Base-by-base conservation (phyloP, 2,329 filamentous ascomycete genomes). In the Rachicladosporium sp. region DNA sequence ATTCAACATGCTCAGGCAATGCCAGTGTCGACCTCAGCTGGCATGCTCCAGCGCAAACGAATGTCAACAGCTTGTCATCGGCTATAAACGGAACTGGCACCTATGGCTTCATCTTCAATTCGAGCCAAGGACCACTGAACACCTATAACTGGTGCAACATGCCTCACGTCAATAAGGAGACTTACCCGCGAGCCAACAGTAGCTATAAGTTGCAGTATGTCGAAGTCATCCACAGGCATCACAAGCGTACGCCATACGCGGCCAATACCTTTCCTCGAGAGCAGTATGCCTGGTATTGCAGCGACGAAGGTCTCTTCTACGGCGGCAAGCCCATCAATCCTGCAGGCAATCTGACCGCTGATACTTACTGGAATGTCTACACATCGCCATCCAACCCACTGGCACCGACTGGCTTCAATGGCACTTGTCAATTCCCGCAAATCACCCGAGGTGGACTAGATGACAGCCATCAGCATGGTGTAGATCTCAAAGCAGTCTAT, bases 61-160 rank as follows among this genome's bases (percentile, higher is more conserved):
- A 62, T 34, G 67, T 84, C 49, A 85, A 84, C 53, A 68, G 79
- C 50, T 62, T 87, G 3, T 62, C 63, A 1, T 57, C 63, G 4
- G 77, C 73, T 0, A 55, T 86, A 36, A 66, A 70, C 42, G 68
- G 70, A 6, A 63, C 68, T 2, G 83, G 80, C 1, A 70, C 78
- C 0, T 79, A 85, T 56, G 82, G 80, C 2, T 88, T 86, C 55
- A 69, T 83, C 11, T 91, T 79, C 62, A 77, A 85, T 52, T 70
- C 71, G 29, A 81, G 0, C 62, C 68, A 39, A 53, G 55, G 5
- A 54, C 65, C 30, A 80, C 82, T 59, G 74, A 76, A 53, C 31
- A 69, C 64, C 1, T 88, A 88, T 60, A 86, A 89, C 58, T 89
- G 70, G 69, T 91, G 84, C 61, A 88, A 91, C 54, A 91, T 91